Conservation (phyloP, 2,329 filamentous ascomycete genomes). For the Epichloe sp. region DNA sequence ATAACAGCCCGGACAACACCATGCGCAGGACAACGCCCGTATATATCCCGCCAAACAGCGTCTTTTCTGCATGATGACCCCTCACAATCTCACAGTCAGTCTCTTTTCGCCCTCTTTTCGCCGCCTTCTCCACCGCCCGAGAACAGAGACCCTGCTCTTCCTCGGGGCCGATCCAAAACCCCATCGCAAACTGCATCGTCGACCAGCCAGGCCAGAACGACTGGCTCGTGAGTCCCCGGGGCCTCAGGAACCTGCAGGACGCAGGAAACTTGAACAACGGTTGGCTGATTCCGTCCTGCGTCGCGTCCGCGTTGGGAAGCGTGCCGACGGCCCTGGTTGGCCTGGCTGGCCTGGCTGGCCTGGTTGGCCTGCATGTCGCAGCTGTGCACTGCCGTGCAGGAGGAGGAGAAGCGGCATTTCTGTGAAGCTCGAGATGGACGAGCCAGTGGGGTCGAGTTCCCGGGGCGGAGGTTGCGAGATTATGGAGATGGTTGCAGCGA, state of each 20-base stretch:
- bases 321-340: conserved; percentile 8
- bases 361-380: not conserved
- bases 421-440: not conserved
- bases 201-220: not conserved
- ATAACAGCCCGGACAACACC: not conserved
- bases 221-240: not conserved
- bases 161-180: not conserved
- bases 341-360: conserved; percentile 5
- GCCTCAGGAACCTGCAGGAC: not conserved
- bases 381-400: conserved; percentile 1
- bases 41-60: not conserved
- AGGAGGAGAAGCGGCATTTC: not conserved
- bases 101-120: not conserved
- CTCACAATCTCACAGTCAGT: not conserved
- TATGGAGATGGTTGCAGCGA: not conserved
- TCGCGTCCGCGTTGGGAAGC: conserved; percentile 10
- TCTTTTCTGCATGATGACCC: not conserved
- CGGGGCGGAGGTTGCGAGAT: not conserved
- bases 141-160: not conserved
- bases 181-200: not conserved
- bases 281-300: not conserved
- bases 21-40: not conserved
- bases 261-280: not conserved
- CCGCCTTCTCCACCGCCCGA: not conserved
- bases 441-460: conserved; percentile 2